phyloP scores from a whole-genome alignment of 306 rosid genomes.

The Abrus precatorius region DNA sequence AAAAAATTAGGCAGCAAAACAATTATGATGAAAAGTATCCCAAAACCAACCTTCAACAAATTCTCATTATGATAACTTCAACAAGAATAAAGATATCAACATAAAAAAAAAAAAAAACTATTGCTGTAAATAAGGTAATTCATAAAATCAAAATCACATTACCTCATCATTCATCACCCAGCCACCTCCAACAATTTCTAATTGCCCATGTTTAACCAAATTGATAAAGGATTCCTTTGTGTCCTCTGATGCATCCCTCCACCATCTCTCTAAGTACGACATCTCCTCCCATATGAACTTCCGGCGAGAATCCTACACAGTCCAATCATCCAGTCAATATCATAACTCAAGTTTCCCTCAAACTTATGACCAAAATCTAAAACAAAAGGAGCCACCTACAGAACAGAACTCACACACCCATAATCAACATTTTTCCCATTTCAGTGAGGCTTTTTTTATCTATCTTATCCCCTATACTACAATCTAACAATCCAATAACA shows the following conservation, averaged over 20 bases:
- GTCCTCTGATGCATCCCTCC: constrained; percentile 86
- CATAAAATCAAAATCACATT: constrained; percentile 40
- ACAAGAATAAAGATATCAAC: constrained; percentile 16
- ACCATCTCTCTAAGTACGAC: constrained; percentile 99
- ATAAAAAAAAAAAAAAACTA: neutral
- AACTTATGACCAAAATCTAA: neutral
- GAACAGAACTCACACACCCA: neutral
- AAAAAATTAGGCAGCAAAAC: neutral
- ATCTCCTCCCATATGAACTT: constrained; percentile 99
- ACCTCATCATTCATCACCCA: constrained; percentile 99
- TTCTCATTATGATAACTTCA: constrained; percentile 15
- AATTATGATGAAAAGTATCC: constrained; percentile 9
- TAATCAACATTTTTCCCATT: neutral
- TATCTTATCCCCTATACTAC: neutral
- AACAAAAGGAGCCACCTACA: constrained; percentile 10
- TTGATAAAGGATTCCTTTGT: constrained; percentile 69
- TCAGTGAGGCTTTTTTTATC: neutral
- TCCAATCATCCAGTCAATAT: constrained; percentile 32
- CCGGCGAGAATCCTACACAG: constrained; percentile 80
- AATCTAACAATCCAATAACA: constrained; percentile 10
- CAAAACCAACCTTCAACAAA: constrained; percentile 6
- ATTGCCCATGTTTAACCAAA: constrained; percentile 87
- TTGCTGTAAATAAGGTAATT: constrained; percentile 12
- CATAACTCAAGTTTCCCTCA: constrained; percentile 27
- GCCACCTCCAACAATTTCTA: constrained; percentile 99